Evolutionary conservation across 2,329 filamentous ascomycete species (phyloP).

Genomic region (Pseudogymnoascus sp.): DNA sequence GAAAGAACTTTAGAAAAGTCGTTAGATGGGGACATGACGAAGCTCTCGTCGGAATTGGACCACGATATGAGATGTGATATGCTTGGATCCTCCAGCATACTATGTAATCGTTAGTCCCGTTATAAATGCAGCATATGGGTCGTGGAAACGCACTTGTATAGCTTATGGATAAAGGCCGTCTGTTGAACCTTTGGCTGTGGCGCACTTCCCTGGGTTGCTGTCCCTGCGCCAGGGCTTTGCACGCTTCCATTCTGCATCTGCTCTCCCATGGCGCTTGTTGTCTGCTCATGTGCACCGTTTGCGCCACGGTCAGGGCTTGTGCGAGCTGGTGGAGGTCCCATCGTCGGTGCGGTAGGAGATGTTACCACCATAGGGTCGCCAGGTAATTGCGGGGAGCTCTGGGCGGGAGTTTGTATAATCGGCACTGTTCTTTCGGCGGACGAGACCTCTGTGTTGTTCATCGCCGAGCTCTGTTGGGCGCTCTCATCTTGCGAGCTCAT

Average conservation of each 20-base stretch:
- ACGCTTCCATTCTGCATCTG: constrained; percentile 32
- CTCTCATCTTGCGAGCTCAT: constrained; percentile 28
- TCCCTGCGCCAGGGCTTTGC: constrained; percentile 30
- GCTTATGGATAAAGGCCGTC: constrained; percentile 97
- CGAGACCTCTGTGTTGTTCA: constrained; percentile 22
- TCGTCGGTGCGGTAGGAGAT: constrained; percentile 40
- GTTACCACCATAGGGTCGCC: constrained; percentile 58
- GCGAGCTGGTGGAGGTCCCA: constrained; percentile 26
- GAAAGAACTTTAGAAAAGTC: constrained; percentile 98
- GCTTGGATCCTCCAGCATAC: constrained; percentile 90
- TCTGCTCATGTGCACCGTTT: constrained; percentile 29
- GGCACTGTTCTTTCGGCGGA: constrained; percentile 41
- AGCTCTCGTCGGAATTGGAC: constrained; percentile 90
- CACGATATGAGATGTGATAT: constrained; percentile 97
- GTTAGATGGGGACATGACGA: constrained; percentile 95
- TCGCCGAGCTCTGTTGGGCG: constrained; percentile 24
- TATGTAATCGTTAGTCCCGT: constrained; percentile 34
- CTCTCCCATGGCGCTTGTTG: constrained; percentile 23
- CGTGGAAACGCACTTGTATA: constrained; percentile 73
- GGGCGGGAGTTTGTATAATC: constrained; percentile 49
- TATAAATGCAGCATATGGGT: not conserved
- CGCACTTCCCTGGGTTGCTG: constrained; percentile 61
- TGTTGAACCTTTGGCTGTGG: constrained; percentile 97
- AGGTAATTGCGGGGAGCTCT: constrained; percentile 52
- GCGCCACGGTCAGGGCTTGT: constrained; percentile 28